These are phyloP conservation scores for Colletotrichum gloeosporioides DNA, from an alignment of 2,329 filamentous ascomycete genomes.

Conservation along the genomic window DNA sequence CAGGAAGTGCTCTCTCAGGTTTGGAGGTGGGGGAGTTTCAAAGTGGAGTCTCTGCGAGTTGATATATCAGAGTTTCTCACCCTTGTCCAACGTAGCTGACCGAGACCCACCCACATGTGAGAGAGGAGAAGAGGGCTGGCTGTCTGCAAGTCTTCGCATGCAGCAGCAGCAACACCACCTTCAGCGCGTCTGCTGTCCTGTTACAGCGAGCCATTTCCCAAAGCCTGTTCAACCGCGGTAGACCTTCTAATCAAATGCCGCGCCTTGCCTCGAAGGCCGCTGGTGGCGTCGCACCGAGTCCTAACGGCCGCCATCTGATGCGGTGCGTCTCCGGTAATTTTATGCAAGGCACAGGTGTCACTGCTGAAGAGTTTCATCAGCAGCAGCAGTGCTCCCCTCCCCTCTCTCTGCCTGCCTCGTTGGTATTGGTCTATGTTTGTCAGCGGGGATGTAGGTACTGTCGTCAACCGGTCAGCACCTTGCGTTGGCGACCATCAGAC, in stretches of 20 bases:
- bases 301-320: not conserved
- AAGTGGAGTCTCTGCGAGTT: constrained; percentile 7
- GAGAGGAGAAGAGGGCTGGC: not conserved
- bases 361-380: not conserved
- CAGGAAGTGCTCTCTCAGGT: not conserved
- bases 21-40: not conserved
- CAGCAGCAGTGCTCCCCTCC: not conserved
- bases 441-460: not conserved
- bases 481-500: not conserved
- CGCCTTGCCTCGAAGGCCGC: not conserved
- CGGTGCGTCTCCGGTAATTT: not conserved
- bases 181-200: not conserved
- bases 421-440: not conserved
- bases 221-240: not conserved
- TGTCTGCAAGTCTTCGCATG: not conserved
- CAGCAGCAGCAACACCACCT: not conserved
- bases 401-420: not conserved
- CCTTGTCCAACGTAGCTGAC: not conserved
- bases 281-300: not conserved
- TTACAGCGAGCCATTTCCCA: not conserved
- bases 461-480: not conserved
- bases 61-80: constrained; percentile 1
- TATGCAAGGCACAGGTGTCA: constrained; percentile 8
- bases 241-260: not conserved
- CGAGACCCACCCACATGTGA: not conserved